phyloP scores from a whole-genome alignment of 805 yeast genomes.

The Ogataea ganodermae region DNA sequence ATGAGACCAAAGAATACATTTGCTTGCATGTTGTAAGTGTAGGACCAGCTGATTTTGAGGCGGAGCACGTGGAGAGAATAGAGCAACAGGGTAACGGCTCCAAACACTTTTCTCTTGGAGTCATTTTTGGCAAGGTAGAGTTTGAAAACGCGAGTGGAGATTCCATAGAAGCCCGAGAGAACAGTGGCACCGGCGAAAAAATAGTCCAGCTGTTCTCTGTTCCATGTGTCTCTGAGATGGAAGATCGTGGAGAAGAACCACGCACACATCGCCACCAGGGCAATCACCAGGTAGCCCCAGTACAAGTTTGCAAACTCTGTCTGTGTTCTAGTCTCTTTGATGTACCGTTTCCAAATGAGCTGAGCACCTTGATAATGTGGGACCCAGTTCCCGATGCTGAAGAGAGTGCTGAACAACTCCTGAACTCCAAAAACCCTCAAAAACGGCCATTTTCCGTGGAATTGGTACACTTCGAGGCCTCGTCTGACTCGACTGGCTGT shows the following conservation, averaged over 20 bases:
- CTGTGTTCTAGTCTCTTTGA: conserved; percentile 21
- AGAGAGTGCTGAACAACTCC: conserved; percentile 77
- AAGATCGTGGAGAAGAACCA: conserved; percentile 87
- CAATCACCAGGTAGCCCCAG: conserved; percentile 47
- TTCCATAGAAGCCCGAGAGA: conserved; percentile 72
- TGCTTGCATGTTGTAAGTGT: conserved; percentile 91
- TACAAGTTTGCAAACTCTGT: conserved; percentile 32
- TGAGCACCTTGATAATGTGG: conserved; percentile 59
- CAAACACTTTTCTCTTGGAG: conserved; percentile 37
- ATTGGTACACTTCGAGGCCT: conserved; percentile 68
- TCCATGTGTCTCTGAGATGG: conserved; percentile 78
- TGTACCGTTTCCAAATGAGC: conserved; percentile 32
- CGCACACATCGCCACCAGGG: conserved; percentile 74
- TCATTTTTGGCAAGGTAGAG: conserved; percentile 46
- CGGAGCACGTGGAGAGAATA: conserved; percentile 68
- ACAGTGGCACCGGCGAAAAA: conserved; percentile 93
- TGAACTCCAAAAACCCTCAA: conserved; percentile 75
- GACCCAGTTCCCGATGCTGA: conserved; percentile 69
- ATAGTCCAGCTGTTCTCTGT: conserved; percentile 87
- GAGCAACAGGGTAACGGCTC: conserved; percentile 45
- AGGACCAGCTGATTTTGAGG: conserved; percentile 75
- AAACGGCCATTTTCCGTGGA: conserved; percentile 99
- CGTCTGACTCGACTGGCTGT: conserved; percentile 53
- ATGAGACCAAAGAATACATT: conserved; percentile 76
- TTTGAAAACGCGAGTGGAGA: conserved; percentile 59